These are phyloP conservation scores for Globisporangium uncinulatum DNA, from an alignment of 352 stramenopile genomes.

Conservation along the genomic window DNA sequence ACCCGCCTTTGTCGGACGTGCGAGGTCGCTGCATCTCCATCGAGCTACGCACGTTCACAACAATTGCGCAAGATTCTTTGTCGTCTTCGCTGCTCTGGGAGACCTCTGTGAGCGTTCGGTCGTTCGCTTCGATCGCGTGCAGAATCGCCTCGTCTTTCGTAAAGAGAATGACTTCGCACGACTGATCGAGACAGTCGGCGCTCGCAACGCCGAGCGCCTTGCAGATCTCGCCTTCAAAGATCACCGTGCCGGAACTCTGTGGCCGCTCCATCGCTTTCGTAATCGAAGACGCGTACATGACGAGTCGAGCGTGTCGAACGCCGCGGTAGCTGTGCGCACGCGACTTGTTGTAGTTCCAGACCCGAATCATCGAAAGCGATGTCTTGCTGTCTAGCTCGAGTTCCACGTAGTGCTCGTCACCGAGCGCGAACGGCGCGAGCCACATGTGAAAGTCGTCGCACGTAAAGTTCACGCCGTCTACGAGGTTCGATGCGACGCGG, in stretches of 20 bases:
- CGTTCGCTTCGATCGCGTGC: conserved; percentile 64
- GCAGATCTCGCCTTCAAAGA: conserved; percentile 86
- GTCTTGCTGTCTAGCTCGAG: conserved; percentile 36
- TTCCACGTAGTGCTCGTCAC: conserved; percentile 44
- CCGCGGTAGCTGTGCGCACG: conserved; percentile 75
- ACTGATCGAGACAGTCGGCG: conserved; percentile 38
- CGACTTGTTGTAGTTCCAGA: conserved; percentile 94
- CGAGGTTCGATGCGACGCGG: conserved; percentile 58
- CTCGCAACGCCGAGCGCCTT: conserved; percentile 63
- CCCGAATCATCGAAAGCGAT: conserved; percentile 72
- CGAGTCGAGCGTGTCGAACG: conserved; percentile 47
- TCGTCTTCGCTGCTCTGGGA: conserved; percentile 41
- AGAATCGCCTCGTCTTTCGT: conserved; percentile 62
- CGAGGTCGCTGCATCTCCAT: conserved; percentile 43
- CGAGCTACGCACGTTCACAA: conserved; percentile 26
- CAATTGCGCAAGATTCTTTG: conserved; percentile 30
- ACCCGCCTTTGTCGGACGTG: conserved; percentile 38
- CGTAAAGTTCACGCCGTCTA: conserved; percentile 86
- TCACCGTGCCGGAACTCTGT: conserved; percentile 12
- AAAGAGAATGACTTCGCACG: conserved; percentile 86
- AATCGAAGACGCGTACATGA: conserved; percentile 24
- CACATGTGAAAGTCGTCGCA: conserved; percentile 91
- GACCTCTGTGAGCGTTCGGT: conserved; percentile 23
- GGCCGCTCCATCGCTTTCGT: neutral
- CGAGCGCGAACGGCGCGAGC: conserved; percentile 75